These are phyloP conservation scores for Bonia amplexicaulis DNA, from an alignment of 176 grass and related monocot species.

Conservation along the genomic window DNA sequence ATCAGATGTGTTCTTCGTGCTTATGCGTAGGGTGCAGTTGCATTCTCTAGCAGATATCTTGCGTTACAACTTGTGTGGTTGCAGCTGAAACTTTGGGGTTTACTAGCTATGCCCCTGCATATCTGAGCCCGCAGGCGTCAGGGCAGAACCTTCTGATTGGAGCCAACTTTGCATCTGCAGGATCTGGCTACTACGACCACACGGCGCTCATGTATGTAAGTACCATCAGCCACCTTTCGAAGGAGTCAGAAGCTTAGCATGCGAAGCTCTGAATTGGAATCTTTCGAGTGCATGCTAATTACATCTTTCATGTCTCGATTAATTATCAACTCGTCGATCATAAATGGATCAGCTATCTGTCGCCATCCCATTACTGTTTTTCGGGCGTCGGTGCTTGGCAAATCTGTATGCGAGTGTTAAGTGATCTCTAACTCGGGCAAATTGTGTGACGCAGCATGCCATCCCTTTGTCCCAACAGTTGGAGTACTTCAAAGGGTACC, in stretches of 20 bases:
- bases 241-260: neutral
- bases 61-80: neutral
- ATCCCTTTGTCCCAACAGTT: conserved; percentile 85
- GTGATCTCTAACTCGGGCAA: conserved; percentile 10
- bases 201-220: conserved; percentile 79
- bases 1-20: neutral
- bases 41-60: neutral
- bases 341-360: neutral
- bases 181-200: conserved; percentile 79
- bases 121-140: conserved; percentile 80
- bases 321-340: neutral
- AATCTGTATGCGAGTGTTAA: neutral
- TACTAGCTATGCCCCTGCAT: conserved; percentile 59
- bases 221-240: neutral
- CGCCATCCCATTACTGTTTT: neutral
- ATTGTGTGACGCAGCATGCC: conserved; percentile 49
- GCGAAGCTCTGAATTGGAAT: neutral
- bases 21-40: neutral
- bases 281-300: neutral
- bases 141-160: conserved; percentile 85
- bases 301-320: neutral
- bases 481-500: conserved; percentile 70
- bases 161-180: conserved; percentile 92
- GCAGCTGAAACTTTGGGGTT: conserved; percentile 83
- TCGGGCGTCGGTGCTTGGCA: neutral